Percentiles rank a stretch among this genome's conserved stretches.
Evolutionary conservation across 2,329 filamentous ascomycete species (phyloP).

Genomic region (Lachnellula suecica): DNA sequence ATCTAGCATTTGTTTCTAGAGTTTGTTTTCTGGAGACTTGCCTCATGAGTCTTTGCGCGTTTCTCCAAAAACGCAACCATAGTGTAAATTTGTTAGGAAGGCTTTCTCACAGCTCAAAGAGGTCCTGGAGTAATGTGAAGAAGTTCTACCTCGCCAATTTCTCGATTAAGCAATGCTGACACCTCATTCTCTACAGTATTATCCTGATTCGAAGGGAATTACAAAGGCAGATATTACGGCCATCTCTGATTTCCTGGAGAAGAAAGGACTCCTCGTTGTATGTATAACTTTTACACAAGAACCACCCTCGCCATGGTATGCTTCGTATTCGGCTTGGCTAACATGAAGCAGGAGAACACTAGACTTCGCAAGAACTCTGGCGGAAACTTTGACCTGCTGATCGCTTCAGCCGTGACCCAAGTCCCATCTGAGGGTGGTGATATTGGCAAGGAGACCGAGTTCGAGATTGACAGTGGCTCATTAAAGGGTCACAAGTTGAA

Average conservation of each 20-base stretch:
- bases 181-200: constrained; percentile 49
- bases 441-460: constrained; percentile 64
- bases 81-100: too few relatives aligned
- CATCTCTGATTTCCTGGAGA: constrained; percentile 71
- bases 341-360: constrained; percentile 64
- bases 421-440: constrained; percentile 65
- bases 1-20: too few relatives aligned
- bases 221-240: constrained; percentile 73
- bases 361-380: constrained; percentile 65
- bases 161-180: neutral
- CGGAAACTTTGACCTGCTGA: constrained; percentile 69
- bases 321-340: neutral
- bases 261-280: constrained; percentile 63
- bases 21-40: too few relatives aligned
- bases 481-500: constrained; percentile 67
- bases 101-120: neutral
- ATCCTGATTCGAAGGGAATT: constrained; percentile 73
- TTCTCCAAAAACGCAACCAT: too few relatives aligned
- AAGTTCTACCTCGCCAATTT: too few relatives aligned
- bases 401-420: constrained; percentile 64
- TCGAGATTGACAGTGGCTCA: constrained; percentile 56
- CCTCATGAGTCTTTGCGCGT: too few relatives aligned
- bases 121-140: too few relatives aligned
- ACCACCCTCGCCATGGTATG: too few relatives aligned
- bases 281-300: constrained; percentile 1